phyloP scores from a whole-genome alignment of 495 filamentous ascomycete species.

The Penicillium parvum region DNA sequence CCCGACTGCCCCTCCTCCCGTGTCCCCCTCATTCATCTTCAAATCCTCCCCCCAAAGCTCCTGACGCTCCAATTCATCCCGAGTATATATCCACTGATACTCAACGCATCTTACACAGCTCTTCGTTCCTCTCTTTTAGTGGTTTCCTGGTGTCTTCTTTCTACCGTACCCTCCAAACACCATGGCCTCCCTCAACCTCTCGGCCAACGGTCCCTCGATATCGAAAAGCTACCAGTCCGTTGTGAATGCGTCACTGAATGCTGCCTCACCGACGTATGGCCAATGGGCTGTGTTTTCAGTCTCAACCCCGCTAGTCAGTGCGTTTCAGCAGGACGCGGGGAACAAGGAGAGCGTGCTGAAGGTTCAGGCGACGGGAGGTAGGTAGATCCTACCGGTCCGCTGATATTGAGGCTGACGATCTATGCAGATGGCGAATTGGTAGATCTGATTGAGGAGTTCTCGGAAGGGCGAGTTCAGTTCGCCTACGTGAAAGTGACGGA shows the following conservation, averaged over 20 bases:
- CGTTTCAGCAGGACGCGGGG: constrained; percentile 76
- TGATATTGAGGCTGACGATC: neutral
- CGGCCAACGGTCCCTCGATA: constrained; percentile 85
- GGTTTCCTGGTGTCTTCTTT: neutral
- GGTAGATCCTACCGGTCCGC: constrained; percentile 19
- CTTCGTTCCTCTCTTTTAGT: neutral
- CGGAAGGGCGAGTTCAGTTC: constrained; percentile 92
- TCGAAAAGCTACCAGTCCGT: constrained; percentile 87
- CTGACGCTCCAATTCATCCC: too few relatives aligned
- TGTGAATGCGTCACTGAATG: constrained; percentile 60
- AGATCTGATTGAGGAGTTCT: constrained; percentile 98
- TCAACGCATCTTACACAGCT: too few relatives aligned
- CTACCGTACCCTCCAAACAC: constrained; percentile 6
- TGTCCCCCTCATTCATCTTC: too few relatives aligned
- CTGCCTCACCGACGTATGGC: constrained; percentile 63
- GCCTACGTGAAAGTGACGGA: constrained; percentile 96
- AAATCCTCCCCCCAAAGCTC: too few relatives aligned
- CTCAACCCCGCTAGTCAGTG: constrained; percentile 80
- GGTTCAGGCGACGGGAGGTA: constrained; percentile 86
- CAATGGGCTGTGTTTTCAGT: constrained; percentile 93
- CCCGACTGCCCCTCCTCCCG: neutral
- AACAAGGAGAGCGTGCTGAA: constrained; percentile 92
- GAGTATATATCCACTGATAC: too few relatives aligned
- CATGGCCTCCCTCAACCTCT: constrained; percentile 93
- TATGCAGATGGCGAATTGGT: constrained; percentile 81